phyloP scores from a whole-genome alignment of 331 rosid genomes.

The Rosa hybrid region DNA sequence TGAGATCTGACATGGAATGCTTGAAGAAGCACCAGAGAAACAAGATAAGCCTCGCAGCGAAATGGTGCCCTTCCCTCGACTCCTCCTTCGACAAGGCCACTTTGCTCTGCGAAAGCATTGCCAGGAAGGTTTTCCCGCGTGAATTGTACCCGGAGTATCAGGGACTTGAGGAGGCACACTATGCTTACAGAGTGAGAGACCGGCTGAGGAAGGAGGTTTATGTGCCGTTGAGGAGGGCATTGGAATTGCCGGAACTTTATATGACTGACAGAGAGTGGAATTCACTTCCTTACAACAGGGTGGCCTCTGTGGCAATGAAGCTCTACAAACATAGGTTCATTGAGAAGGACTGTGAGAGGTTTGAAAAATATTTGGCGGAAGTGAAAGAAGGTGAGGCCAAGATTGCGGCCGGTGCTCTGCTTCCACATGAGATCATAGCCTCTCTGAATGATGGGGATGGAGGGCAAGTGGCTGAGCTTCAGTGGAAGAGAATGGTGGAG shows the following conservation, averaged over 20 bases:
- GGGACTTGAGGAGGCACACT: background rate
- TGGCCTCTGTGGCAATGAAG: constrained; percentile 14
- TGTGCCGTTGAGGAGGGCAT: background rate
- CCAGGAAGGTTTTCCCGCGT: constrained; percentile 12
- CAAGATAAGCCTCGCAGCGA: background rate
- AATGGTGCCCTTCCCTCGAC: constrained; percentile 8
- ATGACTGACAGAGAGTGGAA: background rate
- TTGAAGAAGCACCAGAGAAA: background rate
- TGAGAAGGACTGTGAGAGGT: constrained; percentile 6
- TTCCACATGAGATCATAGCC: constrained; percentile 12
- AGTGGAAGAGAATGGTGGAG: constrained; percentile 22
- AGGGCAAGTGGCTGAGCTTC: constrained; percentile 1
- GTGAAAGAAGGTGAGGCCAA: constrained; percentile 1
- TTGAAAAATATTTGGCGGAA: background rate
- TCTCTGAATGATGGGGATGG: background rate
- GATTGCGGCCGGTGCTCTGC: constrained; percentile 18
- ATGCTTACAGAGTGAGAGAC: background rate
- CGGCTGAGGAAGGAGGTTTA: constrained; percentile 2
- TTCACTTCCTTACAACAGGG: constrained; percentile 1
- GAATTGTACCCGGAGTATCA: constrained; percentile 3
- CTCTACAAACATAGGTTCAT: background rate
- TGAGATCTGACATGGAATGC: background rate
- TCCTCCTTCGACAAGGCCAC: background rate
- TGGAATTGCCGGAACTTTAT: background rate
- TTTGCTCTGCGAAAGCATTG: constrained; percentile 8